A percentile compares a stretch with the other conserved stretches of the same genome.
phyloP scores from a whole-genome alignment of 2,329 filamentous ascomycete species.

The Camillea tinctor region DNA sequence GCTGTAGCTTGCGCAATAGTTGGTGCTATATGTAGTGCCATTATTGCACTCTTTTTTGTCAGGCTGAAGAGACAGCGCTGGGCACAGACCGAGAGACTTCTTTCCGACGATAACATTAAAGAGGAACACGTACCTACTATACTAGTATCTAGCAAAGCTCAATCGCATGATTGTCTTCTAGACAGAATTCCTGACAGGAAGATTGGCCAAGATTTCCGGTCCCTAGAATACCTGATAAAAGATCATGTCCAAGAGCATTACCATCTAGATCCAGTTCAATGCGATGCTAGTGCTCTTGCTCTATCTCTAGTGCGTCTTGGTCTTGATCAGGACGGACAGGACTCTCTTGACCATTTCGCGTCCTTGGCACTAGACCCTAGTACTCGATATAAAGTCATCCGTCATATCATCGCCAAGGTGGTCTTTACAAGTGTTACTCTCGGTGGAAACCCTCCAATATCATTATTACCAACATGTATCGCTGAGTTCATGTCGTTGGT shows the following conservation, averaged over 20 bases:
- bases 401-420: slow-evolving; percentile 38
- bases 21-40: neutral
- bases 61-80: no score
- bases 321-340: slow-evolving; percentile 16
- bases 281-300: slow-evolving; percentile 19
- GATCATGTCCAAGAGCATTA: slow-evolving; percentile 43
- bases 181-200: slow-evolving; percentile 37
- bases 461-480: slow-evolving; percentile 38
- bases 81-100: neutral
- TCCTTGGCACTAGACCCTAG: slow-evolving; percentile 32
- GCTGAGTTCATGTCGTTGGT: slow-evolving; percentile 31
- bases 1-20: neutral
- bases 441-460: slow-evolving; percentile 29
- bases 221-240: slow-evolving; percentile 36
- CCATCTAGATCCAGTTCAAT: slow-evolving; percentile 27
- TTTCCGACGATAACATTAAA: neutral
- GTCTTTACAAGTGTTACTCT: slow-evolving; percentile 35
- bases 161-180: slow-evolving; percentile 21
- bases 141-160: neutral
- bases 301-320: slow-evolving; percentile 28
- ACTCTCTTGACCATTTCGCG: slow-evolving; percentile 18
- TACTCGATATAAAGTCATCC: slow-evolving; percentile 34
- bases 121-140: neutral
- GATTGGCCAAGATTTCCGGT: slow-evolving; percentile 33
- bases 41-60: neutral